These are phyloP conservation scores for Diaporthe sp. DNA, from an alignment of 2,329 filamentous ascomycete genomes.

Conservation along the genomic window DNA sequence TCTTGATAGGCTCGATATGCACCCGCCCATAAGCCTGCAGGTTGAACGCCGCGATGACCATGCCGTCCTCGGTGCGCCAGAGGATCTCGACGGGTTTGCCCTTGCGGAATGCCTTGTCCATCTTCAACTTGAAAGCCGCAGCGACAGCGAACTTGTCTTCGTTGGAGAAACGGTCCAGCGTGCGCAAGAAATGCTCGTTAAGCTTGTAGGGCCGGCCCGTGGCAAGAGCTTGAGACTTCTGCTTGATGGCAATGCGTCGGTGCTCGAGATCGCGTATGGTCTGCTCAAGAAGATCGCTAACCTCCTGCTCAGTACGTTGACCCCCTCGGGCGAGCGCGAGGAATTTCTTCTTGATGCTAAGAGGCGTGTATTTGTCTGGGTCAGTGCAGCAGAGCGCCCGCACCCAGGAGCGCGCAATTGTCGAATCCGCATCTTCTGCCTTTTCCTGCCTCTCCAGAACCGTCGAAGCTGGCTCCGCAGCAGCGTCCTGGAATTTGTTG, in stretches of 20 bases:
- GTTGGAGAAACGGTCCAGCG: conserved; percentile 69
- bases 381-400: conserved; percentile 70
- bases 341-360: conserved; percentile 65
- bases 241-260: conserved; percentile 70
- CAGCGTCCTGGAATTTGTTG: conserved; percentile 68
- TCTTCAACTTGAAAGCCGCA: conserved; percentile 68
- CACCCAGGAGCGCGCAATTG: conserved; percentile 70
- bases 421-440: conserved; percentile 41
- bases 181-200: conserved; percentile 69
- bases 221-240: conserved; percentile 68
- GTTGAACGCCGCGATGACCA: conserved; percentile 76
- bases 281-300: conserved; percentile 60
- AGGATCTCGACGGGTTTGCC: conserved; percentile 61
- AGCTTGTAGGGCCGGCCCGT: conserved; percentile 75
- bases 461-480: conserved; percentile 61
- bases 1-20: conserved; percentile 64
- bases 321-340: conserved; percentile 57
- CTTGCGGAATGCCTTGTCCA: conserved; percentile 69
- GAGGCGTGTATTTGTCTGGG: conserved; percentile 61
- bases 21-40: conserved; percentile 72
- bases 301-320: conserved; percentile 50
- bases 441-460: conserved; percentile 44
- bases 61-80: conserved; percentile 72
- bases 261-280: conserved; percentile 63
- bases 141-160: conserved; percentile 70